Percentiles rank a stretch among this genome's conserved stretches.
These are phyloP conservation scores for Salvia miltiorrhiza DNA, from an alignment of 257 asterid species.

Conservation along the genomic window DNA sequence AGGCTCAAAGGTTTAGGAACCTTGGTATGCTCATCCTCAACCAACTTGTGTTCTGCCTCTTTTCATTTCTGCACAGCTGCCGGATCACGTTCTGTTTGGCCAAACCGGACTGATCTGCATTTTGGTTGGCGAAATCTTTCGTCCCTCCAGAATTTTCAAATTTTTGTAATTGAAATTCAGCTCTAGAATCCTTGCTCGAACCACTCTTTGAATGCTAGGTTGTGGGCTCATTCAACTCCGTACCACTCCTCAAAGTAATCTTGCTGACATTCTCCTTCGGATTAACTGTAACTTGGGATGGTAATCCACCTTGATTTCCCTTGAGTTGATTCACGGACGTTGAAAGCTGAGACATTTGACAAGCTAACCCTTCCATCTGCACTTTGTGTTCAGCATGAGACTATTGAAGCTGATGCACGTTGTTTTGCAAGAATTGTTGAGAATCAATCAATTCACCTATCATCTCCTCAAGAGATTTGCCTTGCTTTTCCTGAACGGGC, in stretches of 20 bases:
- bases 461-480: too few species aligned
- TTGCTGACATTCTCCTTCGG: not conserved
- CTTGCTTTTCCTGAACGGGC: too few species aligned
- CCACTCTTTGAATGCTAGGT: too few species aligned
- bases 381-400: not conserved
- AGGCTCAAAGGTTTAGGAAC: too few species aligned
- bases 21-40: too few species aligned
- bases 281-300: not conserved
- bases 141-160: too few species aligned
- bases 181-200: not conserved
- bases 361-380: not conserved
- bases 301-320: not conserved
- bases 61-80: not conserved
- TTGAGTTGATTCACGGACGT: not conserved
- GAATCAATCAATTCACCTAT: not conserved
- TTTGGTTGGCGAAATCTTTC: too few species aligned
- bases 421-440: not conserved
- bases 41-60: too few species aligned
- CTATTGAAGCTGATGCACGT: not conserved
- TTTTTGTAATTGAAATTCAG: not conserved
- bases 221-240: not conserved
- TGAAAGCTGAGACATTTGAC: not conserved
- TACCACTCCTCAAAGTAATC: not conserved
- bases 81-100: not conserved
- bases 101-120: too few species aligned